Evolutionary conservation across 2,329 filamentous ascomycete genomes (phyloP).

Genomic region (Stagonosporopsis chrysanthemi): DNA sequence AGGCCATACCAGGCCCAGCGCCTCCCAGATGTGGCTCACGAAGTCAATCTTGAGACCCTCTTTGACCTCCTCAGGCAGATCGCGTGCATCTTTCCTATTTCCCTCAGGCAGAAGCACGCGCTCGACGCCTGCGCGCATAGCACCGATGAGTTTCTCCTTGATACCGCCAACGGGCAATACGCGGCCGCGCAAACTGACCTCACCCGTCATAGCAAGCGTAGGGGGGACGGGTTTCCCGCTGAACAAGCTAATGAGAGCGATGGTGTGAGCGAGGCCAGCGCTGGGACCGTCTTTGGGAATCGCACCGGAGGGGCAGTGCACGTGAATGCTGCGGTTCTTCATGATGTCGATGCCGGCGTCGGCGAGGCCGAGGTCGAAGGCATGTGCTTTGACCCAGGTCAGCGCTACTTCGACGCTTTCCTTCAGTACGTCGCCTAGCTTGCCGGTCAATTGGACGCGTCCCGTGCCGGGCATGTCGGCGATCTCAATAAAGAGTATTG

Average conservation of each 20-base stretch:
- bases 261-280: constrained; percentile 91
- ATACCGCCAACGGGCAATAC: constrained; percentile 96
- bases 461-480: constrained; percentile 96
- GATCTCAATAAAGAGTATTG: constrained; percentile 97
- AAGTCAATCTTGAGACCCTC: constrained; percentile 87
- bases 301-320: constrained; percentile 93
- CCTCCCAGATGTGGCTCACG: constrained; percentile 95
- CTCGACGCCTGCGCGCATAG: constrained; percentile 90
- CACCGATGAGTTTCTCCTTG: constrained; percentile 98
- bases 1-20: constrained; percentile 89
- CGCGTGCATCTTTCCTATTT: constrained; percentile 91
- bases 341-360: constrained; percentile 90
- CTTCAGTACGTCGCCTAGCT: constrained; percentile 94
- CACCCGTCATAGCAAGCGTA: constrained; percentile 91
- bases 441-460: constrained; percentile 92
- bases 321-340: constrained; percentile 91
- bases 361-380: constrained; percentile 83
- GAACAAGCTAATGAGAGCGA: constrained; percentile 91
- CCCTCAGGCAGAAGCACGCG: constrained; percentile 86
- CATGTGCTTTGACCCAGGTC: constrained; percentile 96
- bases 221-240: constrained; percentile 85
- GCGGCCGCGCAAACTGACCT: constrained; percentile 81
- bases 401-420: constrained; percentile 96
- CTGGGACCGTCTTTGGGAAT: constrained; percentile 89
- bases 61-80: constrained; percentile 88